Evolutionary conservation across 306 rosid species (phyloP).

Genomic region (Citrullus mucosospermus): DNA sequence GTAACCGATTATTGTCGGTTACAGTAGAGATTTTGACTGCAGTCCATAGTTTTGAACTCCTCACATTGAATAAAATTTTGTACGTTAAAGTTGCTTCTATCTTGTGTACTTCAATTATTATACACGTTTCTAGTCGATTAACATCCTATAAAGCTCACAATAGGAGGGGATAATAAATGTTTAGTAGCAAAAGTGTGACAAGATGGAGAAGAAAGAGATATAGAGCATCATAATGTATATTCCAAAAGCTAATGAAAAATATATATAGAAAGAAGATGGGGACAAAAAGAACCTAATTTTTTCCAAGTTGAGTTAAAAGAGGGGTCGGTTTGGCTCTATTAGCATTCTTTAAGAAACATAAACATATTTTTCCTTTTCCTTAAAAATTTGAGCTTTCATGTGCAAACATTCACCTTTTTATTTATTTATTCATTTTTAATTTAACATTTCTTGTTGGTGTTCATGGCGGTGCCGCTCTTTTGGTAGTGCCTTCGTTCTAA

Average conservation of each 20-base stretch:
- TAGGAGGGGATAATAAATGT: no score
- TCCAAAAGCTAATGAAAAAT: neutral
- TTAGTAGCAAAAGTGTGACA: no score
- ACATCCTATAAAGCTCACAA: no score
- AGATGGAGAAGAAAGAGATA: no score
- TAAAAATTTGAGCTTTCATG: neutral
- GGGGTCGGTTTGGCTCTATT: neutral
- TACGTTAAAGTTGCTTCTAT: no score
- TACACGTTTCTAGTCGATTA: no score
- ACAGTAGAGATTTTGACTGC: no score
- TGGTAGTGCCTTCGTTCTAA: neutral
- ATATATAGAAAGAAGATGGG: neutral
- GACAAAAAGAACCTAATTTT: slow-evolving; percentile 4
- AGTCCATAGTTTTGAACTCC: no score
- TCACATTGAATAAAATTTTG: no score
- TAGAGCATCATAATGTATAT: no score
- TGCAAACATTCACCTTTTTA: neutral
- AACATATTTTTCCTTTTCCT: neutral
- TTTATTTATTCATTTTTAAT: neutral
- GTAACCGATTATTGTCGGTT: no score
- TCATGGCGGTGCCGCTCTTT: neutral
- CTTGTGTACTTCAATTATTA: no score
- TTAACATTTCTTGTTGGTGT: neutral
- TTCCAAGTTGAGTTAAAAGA: neutral
- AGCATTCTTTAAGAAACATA: neutral